Base-by-base conservation (phyloP, 768 basidiomycete species). In the Sporobolomyces roseus region DNA sequence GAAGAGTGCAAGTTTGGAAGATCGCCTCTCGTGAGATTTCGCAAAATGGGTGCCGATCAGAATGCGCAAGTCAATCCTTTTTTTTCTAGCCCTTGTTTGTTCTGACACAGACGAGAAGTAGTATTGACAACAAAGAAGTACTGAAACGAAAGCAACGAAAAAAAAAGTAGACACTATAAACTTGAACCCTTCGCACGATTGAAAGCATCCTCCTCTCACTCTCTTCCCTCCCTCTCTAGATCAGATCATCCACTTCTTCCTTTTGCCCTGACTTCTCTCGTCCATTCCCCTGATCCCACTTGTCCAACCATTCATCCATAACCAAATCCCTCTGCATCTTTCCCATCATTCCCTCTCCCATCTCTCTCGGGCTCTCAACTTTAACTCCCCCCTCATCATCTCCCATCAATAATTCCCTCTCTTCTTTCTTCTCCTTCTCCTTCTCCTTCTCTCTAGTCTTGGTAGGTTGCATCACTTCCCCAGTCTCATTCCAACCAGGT, bases 261-360 rank as follows among this genome's bases (percentile, higher is more conserved):
- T 19, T 5, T 60, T 32, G 25, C n/a, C 38, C 55, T 17, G 53
- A 27, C 50, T 32, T 52, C 25, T 52, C 30, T 14, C 54, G 35
- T 2, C 61, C 61, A n/a, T n/a, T n/a, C n/a, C n/a, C n/a, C n/a
- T n/a, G n/a, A 12, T 64, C 66, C 45, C 50, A 48, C 25, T 82
- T 80, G 60, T 86, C 86, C 77, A 93, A 80, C 71, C 88, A 78
- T 70, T 88, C 86, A 56, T 89, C 87, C 88, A 93, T 90, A n/a
- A n/a, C n/a, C 21, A 87, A 87, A 43, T 87, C 85, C 70, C 79
- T 81, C 23, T 77, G 72, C 30, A 71, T 63, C 9, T 49, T 55
- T 33, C 73, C 65, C 71, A 48, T 50, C 50, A 29, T 51, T 46
- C 19, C 56, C 3, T 21, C 32, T 36, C 65, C 70, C 62, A 53